Conservation (phyloP, 495 filamentous ascomycete genomes). For the Astrothelium macrocarpum region DNA sequence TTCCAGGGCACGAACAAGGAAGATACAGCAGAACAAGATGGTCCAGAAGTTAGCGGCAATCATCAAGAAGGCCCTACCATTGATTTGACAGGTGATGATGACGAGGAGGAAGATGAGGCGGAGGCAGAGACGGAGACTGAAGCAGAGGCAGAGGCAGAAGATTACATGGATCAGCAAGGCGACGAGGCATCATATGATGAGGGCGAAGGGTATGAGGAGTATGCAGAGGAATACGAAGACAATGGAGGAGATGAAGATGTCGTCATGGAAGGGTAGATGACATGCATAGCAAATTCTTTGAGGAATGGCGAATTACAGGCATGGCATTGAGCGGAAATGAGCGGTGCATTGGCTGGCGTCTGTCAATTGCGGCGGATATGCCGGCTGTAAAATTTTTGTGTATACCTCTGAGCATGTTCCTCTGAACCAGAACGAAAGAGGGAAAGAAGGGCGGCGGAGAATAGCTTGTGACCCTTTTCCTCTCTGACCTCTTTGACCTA, state of each 20-base stretch:
- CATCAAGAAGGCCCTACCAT: neutral
- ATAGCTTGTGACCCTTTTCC: neutral
- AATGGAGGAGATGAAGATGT: conserved; percentile 13
- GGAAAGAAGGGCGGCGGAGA: neutral
- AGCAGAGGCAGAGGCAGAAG: neutral
- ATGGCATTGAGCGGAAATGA: neutral
- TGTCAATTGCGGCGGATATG: neutral
- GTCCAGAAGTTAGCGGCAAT: neutral
- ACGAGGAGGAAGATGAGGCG: no score
- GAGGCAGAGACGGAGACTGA: no score
- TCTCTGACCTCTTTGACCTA: neutral
- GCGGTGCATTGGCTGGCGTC: neutral
- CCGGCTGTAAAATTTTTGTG: neutral
- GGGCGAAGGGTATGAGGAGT: conserved; percentile 2
- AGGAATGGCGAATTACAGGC: neutral
- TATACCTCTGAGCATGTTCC: neutral
- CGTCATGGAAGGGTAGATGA: conserved; percentile 3
- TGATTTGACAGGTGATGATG: neutral
- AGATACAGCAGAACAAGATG: neutral
- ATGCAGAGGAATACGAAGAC: conserved; percentile 9
- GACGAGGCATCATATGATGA: conserved; percentile 5
- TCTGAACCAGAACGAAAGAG: neutral
- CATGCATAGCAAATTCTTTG: neutral
- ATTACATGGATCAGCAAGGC: neutral
- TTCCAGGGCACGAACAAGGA: neutral